Conservation (phyloP, 2,329 filamentous ascomycete species). For the Fusarium sambucinum region DNA sequence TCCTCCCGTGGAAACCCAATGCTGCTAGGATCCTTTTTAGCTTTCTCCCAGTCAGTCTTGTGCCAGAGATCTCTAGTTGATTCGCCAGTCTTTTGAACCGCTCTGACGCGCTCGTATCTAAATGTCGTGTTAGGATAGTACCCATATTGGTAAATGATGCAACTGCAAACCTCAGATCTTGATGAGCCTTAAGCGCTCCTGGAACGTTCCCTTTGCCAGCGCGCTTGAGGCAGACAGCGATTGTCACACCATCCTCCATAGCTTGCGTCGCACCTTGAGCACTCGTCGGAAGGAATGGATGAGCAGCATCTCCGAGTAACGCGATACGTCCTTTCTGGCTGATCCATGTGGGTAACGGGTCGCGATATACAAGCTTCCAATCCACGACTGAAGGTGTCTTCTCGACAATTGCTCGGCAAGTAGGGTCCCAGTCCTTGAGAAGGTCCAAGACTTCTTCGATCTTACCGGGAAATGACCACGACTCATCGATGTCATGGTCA, state of each 20-base stretch:
- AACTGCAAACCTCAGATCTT: constrained; percentile 23
- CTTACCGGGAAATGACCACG: constrained; percentile 39
- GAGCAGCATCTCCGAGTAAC: constrained; percentile 38
- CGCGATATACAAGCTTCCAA: constrained; percentile 38
- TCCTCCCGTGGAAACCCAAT: constrained; percentile 38
- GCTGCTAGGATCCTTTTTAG: constrained; percentile 29
- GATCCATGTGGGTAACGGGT: constrained; percentile 34
- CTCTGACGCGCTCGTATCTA: constrained; percentile 40
- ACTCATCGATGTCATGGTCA: constrained; percentile 37
- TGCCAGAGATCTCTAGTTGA: constrained; percentile 42
- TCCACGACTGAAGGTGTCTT: constrained; percentile 31
- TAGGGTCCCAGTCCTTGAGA: constrained; percentile 30
- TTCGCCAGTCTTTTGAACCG: constrained; percentile 41
- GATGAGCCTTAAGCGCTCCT: constrained; percentile 29
- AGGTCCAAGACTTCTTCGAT: constrained; percentile 31
- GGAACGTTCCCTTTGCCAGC: constrained; percentile 25
- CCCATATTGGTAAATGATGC: rapidly evolving
- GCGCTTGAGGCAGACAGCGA: constrained; percentile 29
- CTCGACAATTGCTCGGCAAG: constrained; percentile 36
- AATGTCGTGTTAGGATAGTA: rapidly evolving
- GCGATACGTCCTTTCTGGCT: constrained; percentile 10
- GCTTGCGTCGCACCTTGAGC: constrained; percentile 40
- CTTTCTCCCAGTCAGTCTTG: constrained; percentile 39
- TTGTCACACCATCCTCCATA: constrained; percentile 34
- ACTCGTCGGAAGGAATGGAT: constrained; percentile 37